A percentile compares a stretch with the other conserved stretches of the same genome.
These are phyloP conservation scores for Entomortierella chlamydospora DNA, from an alignment of 192 early-diverging fungal species.

Conservation along the genomic window DNA sequence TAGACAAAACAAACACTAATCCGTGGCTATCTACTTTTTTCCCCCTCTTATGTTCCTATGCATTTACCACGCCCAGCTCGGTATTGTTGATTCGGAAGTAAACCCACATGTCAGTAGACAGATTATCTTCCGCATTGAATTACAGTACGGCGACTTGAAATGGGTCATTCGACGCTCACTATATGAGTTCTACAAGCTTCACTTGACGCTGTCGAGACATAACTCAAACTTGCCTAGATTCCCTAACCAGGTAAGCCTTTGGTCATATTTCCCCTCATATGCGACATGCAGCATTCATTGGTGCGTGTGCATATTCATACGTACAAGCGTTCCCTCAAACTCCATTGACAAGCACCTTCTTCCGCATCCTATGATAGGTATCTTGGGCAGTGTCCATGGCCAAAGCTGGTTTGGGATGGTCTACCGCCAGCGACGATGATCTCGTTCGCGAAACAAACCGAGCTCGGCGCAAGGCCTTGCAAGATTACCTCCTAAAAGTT, in stretches of 20 bases:
- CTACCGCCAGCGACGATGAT: slow-evolving; percentile 31
- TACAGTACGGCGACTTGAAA: slow-evolving; percentile 82
- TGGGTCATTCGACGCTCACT: slow-evolving; percentile 78
- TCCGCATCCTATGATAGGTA: slow-evolving; percentile 4
- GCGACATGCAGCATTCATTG: too few relatives aligned
- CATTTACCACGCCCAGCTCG: slow-evolving; percentile 47
- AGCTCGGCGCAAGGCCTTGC: slow-evolving; percentile 67
- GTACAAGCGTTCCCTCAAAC: too few relatives aligned
- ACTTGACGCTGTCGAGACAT: slow-evolving; percentile 67
- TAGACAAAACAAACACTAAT: too few relatives aligned
- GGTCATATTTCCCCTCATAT: too few relatives aligned
- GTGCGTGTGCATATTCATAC: too few relatives aligned
- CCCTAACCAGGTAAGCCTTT: slow-evolving; percentile 42
- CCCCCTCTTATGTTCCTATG: not conserved
- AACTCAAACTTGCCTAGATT: slow-evolving; percentile 47
- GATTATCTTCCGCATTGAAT: slow-evolving; percentile 74
- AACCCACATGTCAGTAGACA: slow-evolving; percentile 52
- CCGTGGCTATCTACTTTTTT: too few relatives aligned
- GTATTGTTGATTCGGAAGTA: slow-evolving; percentile 61
- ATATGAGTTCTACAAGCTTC: slow-evolving; percentile 75
- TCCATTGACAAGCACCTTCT: not conserved
- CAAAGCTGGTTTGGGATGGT: slow-evolving; percentile 14
- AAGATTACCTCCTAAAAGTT: slow-evolving; percentile 69
- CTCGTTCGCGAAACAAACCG: slow-evolving; percentile 53
- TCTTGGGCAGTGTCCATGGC: slow-evolving; percentile 35